phyloP scores from a whole-genome alignment of 2,329 filamentous ascomycete genomes.

The Diaporthe citri region DNA sequence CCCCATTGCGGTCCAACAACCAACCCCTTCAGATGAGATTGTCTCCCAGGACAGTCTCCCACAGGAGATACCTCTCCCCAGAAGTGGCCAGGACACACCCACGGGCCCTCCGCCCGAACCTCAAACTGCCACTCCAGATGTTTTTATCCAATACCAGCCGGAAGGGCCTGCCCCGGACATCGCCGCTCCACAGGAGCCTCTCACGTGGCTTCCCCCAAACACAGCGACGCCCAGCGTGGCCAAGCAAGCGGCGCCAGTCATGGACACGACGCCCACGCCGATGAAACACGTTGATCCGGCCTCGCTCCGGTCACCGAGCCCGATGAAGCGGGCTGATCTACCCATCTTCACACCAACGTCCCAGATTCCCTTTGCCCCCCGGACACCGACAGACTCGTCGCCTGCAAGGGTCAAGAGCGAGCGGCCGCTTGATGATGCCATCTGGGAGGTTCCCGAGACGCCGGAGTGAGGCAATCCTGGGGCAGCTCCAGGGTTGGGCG shows the following conservation, averaged over 20 bases:
- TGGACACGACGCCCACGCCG: conserved; percentile 30
- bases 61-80: conserved; percentile 15
- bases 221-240: conserved; percentile 48
- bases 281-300: conserved; percentile 25
- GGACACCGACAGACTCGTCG: conserved; percentile 18
- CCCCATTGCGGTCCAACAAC: not conserved
- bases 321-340: conserved; percentile 53
- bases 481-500: not conserved
- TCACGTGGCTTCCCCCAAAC: conserved; percentile 67
- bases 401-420: conserved; percentile 30
- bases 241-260: conserved; percentile 11
- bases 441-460: conserved; percentile 53
- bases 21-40: conserved; percentile 30
- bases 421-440: conserved; percentile 41
- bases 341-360: conserved; percentile 57
- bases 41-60: conserved; percentile 30
- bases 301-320: conserved; percentile 50
- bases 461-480: conserved; percentile 42
- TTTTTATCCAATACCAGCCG: conserved; percentile 69
- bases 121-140: conserved; percentile 48
- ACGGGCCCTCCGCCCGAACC: conserved; percentile 2
- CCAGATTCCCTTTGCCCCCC: conserved; percentile 62
- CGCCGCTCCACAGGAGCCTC: conserved; percentile 53
- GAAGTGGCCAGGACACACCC: conserved; percentile 9
- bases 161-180: conserved; percentile 61